Base-by-base conservation (phyloP, 306 rosid genomes). In the Alnus glutinosa region DNA sequence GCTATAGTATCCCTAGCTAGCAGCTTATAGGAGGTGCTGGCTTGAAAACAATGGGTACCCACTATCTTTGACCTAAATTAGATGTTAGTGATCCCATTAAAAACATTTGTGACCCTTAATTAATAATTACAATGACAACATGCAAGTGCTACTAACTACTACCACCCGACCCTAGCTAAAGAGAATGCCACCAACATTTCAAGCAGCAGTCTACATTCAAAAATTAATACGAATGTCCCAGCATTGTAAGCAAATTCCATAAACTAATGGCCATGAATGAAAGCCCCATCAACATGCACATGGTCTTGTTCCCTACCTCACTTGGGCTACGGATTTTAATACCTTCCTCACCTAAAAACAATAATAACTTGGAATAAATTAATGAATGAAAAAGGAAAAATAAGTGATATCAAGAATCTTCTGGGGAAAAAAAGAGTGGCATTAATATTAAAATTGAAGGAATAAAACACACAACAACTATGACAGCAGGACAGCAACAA, bases 261-360 rank as follows among this genome's bases (percentile, higher is more conserved):
- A 64, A 84, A 84, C 76, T 81, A 89, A 81, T 75, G 89, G 90
- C 77, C 90, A 85, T 80, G 9, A 89, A 83, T 52, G 79, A 81
- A 75, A 81, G 72, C 85, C 85, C 87, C 89, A 88, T 89, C 75
- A 89, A 87, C 87, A 86, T 77, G 85, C 98, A 94, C 98, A 90
- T 92, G 98, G 89, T 72, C 80, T 2, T 94, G 98, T 94, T 89
- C 98, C 93, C 86, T 78, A 13, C n/a, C 72, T 79, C 78, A 46
- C 77, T 79, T 76, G 80, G 81, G 46, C 86, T 85, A 77, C 75
- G 54, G 32, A 75, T 58, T 80, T 78, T 63, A 85, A 84, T 70
- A 75, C 74, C 32, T 78, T 78, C 76, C 82, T 78, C 81, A 79
- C 66, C 89, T 83, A 79, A 85, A 77, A 75, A 71, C 83, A 82